Conservation (phyloP, 441 rosid genomes). For the Pelargonium myrrhifolium region DNA sequence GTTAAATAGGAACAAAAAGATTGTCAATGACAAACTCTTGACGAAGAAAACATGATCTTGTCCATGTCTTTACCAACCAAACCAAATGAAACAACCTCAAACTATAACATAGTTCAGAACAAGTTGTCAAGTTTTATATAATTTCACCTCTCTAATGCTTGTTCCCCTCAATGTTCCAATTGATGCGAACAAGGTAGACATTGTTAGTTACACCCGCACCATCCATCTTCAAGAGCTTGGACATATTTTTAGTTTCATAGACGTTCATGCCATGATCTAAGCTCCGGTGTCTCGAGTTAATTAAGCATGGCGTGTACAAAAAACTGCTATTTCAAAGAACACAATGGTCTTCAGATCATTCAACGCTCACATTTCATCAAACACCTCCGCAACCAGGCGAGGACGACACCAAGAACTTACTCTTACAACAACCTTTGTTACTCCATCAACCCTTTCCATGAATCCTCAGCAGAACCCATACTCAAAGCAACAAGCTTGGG, state of each 20-base stretch:
- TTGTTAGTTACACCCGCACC: no score
- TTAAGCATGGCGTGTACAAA: no score
- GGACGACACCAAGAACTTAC: constrained; percentile 31
- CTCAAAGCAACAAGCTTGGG: constrained; percentile 48
- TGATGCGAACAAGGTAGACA: no score
- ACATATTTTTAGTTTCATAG: no score
- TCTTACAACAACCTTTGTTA: constrained; percentile 60
- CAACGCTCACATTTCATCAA: neutral
- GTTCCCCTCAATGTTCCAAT: no score
- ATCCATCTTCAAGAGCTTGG: no score
- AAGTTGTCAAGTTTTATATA: neutral
- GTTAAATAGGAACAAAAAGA: no score
- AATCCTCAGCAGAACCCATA: constrained; percentile 39
- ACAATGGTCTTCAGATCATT: no score
- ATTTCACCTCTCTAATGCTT: neutral
- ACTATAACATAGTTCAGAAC: neutral
- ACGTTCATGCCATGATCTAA: no score
- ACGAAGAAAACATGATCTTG: neutral
- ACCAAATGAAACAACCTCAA: neutral
- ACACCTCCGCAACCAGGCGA: neutral
- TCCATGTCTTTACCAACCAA: neutral
- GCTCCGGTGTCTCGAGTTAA: no score
- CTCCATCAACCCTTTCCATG: constrained; percentile 24
- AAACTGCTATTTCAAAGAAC: neutral
- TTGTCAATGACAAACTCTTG: neutral